These are phyloP conservation scores for Physcomitrium patens DNA, from an alignment of 225 moss, liverwort and hornwort genomes.

Conservation along the genomic window DNA sequence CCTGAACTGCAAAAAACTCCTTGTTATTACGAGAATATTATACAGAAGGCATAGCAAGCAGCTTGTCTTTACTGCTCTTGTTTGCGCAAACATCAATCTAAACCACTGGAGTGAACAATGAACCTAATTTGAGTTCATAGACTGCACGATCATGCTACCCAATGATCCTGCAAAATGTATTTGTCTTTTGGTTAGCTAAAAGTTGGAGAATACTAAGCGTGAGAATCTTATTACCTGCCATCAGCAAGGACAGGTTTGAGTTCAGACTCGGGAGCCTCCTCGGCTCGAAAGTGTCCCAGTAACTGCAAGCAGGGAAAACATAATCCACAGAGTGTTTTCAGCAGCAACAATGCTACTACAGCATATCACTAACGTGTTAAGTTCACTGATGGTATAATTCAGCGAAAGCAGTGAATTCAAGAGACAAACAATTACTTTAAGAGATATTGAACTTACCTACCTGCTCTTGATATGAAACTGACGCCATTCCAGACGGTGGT, in stretches of 20 bases:
- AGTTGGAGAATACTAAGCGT: not conserved
- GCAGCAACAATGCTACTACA: not conserved
- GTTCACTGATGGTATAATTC: slow-evolving; percentile 1
- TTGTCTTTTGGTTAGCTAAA: not conserved
- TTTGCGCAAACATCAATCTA: not conserved
- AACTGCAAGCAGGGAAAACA: slow-evolving; percentile 35
- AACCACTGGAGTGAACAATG: not conserved
- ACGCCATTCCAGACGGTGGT: slow-evolving; percentile 38
- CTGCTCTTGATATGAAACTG: slow-evolving; percentile 47
- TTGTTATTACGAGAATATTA: not conserved
- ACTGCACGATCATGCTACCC: not conserved
- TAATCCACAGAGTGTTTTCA: slow-evolving; percentile 15
- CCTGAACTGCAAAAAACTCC: slow-evolving; percentile 4
- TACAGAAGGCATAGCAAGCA: not conserved
- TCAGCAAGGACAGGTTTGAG: slow-evolving; percentile 60
- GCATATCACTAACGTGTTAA: not conserved
- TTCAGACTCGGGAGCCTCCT: slow-evolving; percentile 59
- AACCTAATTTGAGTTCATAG: not conserved
- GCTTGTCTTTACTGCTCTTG: slow-evolving; percentile 7
- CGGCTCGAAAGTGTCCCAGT: slow-evolving; percentile 55
- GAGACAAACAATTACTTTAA: not conserved
- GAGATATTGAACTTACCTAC: slow-evolving; percentile 35
- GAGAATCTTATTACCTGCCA: slow-evolving; percentile 40
- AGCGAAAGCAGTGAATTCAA: not conserved
- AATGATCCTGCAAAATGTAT: slow-evolving; percentile 10